phyloP scores from a whole-genome alignment of 2,329 filamentous ascomycete genomes.

The Beauveria caledonica region DNA sequence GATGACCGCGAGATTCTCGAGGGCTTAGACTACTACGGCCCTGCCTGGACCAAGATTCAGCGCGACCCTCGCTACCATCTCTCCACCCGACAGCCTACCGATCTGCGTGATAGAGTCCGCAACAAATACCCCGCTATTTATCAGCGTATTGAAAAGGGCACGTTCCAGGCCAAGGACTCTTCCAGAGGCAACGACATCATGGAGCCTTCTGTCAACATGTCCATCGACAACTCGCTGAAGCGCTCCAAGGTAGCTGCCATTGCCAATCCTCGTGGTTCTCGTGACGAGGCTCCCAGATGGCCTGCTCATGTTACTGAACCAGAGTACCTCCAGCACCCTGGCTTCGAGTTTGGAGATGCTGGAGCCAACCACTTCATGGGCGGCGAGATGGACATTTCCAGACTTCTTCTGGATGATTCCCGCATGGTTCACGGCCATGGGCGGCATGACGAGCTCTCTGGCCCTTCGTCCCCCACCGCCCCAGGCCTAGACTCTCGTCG shows the following conservation, averaged over 20 bases:
- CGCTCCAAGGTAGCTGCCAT: slow-evolving; percentile 28
- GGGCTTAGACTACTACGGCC: slow-evolving; percentile 51
- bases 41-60: slow-evolving; percentile 59
- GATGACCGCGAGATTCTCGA: slow-evolving; percentile 55
- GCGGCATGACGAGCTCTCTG: slow-evolving; percentile 22
- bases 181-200: slow-evolving; percentile 34
- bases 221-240: slow-evolving; percentile 38
- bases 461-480: slow-evolving; percentile 18
- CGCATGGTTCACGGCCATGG: slow-evolving; percentile 21
- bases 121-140: slow-evolving; percentile 57
- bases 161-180: slow-evolving; percentile 37
- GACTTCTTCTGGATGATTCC: slow-evolving; percentile 49
- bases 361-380: slow-evolving; percentile 32
- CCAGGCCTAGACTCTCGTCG: slow-evolving; percentile 15
- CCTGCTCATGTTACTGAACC: slow-evolving; percentile 27
- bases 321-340: slow-evolving; percentile 20
- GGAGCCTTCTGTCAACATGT: slow-evolving; percentile 44
- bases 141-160: slow-evolving; percentile 46
- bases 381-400: slow-evolving; percentile 55
- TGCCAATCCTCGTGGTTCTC: slow-evolving; percentile 33
- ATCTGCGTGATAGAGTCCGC: slow-evolving; percentile 53
- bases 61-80: slow-evolving; percentile 50
- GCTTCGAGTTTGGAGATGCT: slow-evolving; percentile 38
- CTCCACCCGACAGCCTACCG: slow-evolving; percentile 52
- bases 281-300: slow-evolving; percentile 41